phyloP scores from a whole-genome alignment of 345 rosid genomes.

The Physaria fendleri region DNA sequence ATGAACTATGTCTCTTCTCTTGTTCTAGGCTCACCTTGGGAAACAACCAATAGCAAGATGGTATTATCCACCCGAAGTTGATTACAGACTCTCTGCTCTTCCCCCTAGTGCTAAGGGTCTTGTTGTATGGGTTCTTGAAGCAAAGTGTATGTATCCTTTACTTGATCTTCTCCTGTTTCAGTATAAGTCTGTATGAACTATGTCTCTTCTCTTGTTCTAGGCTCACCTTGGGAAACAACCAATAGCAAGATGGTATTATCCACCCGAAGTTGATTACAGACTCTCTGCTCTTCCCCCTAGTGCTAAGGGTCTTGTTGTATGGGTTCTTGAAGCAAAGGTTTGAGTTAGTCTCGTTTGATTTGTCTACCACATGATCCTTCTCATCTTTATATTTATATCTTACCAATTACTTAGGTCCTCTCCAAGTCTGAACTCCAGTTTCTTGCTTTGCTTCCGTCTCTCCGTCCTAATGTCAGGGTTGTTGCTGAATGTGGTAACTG shows the following conservation, averaged over 20 bases:
- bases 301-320: slow-evolving; percentile 84
- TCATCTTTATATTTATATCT: neutral
- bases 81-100: slow-evolving; percentile 62
- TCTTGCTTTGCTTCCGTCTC: slow-evolving; percentile 81
- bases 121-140: slow-evolving; percentile 82
- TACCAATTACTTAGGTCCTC: slow-evolving; percentile 44
- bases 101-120: slow-evolving; percentile 84
- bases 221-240: slow-evolving; percentile 93
- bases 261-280: slow-evolving; percentile 87
- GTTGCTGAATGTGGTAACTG: slow-evolving; percentile 90
- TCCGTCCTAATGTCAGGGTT: slow-evolving; percentile 79
- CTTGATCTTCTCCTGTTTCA: too few species aligned
- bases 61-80: slow-evolving; percentile 94
- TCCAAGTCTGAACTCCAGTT: slow-evolving; percentile 84
- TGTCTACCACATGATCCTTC: neutral
- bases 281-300: slow-evolving; percentile 59
- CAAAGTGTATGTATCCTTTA: too few species aligned
- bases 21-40: slow-evolving; percentile 67
- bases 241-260: slow-evolving; percentile 92
- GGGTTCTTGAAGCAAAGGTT: slow-evolving; percentile 95
- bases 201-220: slow-evolving; percentile 27
- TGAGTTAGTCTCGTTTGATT: neutral
- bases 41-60: slow-evolving; percentile 96
- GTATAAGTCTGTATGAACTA: neutral
- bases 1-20: neutral